Conservation (phyloP, 2,329 filamentous ascomycete species). For the Pezicula radicicola region DNA sequence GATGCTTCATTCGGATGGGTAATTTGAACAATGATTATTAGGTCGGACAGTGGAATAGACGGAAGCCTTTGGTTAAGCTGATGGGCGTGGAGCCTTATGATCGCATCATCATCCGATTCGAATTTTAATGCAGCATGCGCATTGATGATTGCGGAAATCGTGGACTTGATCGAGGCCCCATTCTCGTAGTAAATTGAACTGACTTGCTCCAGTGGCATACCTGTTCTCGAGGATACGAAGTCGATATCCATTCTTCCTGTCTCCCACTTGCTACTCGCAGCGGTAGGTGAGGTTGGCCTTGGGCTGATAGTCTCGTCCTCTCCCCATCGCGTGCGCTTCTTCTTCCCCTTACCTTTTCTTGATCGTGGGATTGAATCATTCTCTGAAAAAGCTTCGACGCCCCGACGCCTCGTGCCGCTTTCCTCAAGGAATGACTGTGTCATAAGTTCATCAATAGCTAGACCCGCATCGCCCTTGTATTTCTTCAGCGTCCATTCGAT, state of each 20-base stretch:
- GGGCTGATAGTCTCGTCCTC: constrained; percentile 24
- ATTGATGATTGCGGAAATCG: constrained; percentile 47
- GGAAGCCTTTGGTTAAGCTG: constrained; percentile 54
- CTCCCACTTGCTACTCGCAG: constrained; percentile 53
- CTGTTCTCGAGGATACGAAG: constrained; percentile 52
- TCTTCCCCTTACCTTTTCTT: constrained; percentile 38
- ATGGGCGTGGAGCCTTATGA: constrained; percentile 44
- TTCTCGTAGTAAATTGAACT: constrained; percentile 59
- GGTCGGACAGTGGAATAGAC: constrained; percentile 41
- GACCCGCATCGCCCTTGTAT: constrained; percentile 61
- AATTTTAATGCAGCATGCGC: constrained; percentile 20
- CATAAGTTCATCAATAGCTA: constrained; percentile 75
- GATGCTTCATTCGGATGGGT: constrained; percentile 53
- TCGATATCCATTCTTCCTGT: constrained; percentile 54
- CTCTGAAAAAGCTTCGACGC: constrained; percentile 78
- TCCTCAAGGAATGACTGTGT: constrained; percentile 77
- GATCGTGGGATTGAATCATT: constrained; percentile 35
- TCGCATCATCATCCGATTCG: constrained; percentile 42
- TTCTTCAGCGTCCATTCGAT: constrained; percentile 67
- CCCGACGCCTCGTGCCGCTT: constrained; percentile 59
- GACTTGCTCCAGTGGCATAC: constrained; percentile 44
- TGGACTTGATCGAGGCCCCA: constrained; percentile 50
- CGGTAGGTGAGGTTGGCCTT: not conserved
- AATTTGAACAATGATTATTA: constrained; percentile 51
- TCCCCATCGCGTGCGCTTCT: constrained; percentile 20